Evolutionary conservation across 345 rosid species (phyloP).

Genomic region (Moricandia arvensis): DNA sequence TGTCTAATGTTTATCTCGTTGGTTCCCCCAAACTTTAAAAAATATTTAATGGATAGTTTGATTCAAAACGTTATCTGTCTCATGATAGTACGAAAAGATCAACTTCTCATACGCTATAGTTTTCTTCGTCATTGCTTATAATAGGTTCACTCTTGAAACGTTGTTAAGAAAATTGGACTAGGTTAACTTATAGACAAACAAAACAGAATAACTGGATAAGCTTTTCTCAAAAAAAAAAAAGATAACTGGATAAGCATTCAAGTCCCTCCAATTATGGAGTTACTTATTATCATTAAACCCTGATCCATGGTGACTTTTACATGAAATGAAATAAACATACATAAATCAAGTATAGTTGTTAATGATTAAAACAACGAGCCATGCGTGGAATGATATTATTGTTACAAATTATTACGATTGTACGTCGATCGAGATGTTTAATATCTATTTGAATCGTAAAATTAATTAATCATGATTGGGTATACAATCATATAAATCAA

Average conservation of each 20-base stretch:
- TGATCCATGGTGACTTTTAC: conserved; percentile 14
- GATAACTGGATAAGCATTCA: conserved; percentile 1
- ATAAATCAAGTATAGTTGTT: conserved; percentile 3
- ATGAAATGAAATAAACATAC: conserved; percentile 4
- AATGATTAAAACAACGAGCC: conserved; percentile 30
- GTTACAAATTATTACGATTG: conserved; percentile 20
- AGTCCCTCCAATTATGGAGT: conserved; percentile 22
- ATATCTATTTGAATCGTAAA: conserved; percentile 34
- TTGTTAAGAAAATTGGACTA: background rate
- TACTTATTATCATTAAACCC: background rate
- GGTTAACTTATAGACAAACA: background rate
- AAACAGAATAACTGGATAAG: too few species aligned
- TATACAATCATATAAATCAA: conserved; percentile 24
- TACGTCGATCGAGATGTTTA: conserved; percentile 25
- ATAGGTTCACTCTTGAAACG: background rate
- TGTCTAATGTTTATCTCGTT: too few species aligned
- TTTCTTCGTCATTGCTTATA: background rate
- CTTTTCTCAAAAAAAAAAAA: background rate
- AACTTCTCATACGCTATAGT: background rate
- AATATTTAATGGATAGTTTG: background rate
- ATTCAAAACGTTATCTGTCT: background rate
- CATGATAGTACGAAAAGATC: background rate
- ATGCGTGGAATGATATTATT: conserved; percentile 36
- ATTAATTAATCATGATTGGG: conserved; percentile 34
- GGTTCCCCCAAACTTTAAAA: background rate